Evolutionary conservation across 2,329 filamentous ascomycete genomes (phyloP).

Genomic region (Fusarium fujikuroi): DNA sequence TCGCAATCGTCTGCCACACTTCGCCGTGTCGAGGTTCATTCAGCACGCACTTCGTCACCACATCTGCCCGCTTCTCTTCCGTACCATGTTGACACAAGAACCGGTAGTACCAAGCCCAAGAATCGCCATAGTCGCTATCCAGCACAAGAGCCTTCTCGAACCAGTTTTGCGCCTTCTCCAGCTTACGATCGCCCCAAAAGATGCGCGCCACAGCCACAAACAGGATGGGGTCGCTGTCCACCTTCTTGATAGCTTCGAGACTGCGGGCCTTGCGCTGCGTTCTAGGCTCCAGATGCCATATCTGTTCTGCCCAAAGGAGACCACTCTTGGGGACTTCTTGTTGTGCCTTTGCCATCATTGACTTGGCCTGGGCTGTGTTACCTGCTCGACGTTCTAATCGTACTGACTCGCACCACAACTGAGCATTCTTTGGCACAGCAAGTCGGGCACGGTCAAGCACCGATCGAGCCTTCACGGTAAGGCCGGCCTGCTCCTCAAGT

Average conservation of each 20-base stretch:
- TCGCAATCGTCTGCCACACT: constrained; percentile 86
- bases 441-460: constrained; percentile 92
- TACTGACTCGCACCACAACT: constrained; percentile 94
- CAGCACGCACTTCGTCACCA: constrained; percentile 80
- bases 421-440: constrained; percentile 83
- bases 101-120: constrained; percentile 98
- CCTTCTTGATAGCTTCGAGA: constrained; percentile 95
- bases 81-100: constrained; percentile 94
- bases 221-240: constrained; percentile 88
- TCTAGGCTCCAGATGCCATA: constrained; percentile 91
- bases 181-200: constrained; percentile 91
- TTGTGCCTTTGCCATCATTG: constrained; percentile 90
- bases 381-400: constrained; percentile 89
- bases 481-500: constrained; percentile 85
- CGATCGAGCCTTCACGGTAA: constrained; percentile 90
- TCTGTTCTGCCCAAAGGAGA: constrained; percentile 91
- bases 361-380: constrained; percentile 85
- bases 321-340: constrained; percentile 92
- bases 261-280: constrained; percentile 92
- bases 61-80: constrained; percentile 88
- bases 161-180: constrained; percentile 96
- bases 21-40: constrained; percentile 94
- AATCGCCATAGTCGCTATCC: constrained; percentile 88
- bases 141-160: constrained; percentile 95
- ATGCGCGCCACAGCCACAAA: constrained; percentile 94